A percentile compares a stretch with the other conserved stretches of the same genome.
Evolutionary conservation across 768 basidiomycete genomes (phyloP).

Genomic region (Amanita jacksonii): DNA sequence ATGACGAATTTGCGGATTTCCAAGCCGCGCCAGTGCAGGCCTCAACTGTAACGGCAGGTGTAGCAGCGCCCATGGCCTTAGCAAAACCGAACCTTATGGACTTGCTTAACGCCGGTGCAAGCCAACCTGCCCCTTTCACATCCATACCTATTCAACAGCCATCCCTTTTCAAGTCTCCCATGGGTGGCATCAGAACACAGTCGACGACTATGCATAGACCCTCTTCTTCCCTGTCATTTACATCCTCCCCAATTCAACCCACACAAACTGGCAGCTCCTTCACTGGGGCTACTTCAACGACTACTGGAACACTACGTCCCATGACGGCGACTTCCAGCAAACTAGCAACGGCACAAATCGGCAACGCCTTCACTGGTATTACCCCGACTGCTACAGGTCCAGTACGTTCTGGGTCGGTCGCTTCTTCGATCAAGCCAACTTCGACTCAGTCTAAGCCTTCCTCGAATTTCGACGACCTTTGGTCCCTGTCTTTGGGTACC

Average conservation of each 20-base stretch:
- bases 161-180: slow-evolving; percentile 11
- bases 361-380: slow-evolving; percentile 21
- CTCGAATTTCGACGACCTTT: slow-evolving; percentile 78
- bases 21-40: slow-evolving; percentile 54
- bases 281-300: slow-evolving; percentile 16
- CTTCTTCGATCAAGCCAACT: neutral
- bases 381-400: neutral
- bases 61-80: slow-evolving; percentile 29
- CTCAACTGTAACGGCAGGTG: slow-evolving; percentile 20
- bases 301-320: slow-evolving; percentile 9
- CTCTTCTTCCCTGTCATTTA: slow-evolving; percentile 26
- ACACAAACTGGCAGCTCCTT: slow-evolving; percentile 21
- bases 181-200: slow-evolving; percentile 10
- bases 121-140: slow-evolving; percentile 20
- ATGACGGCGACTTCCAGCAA: too few relatives aligned
- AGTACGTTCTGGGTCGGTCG: slow-evolving; percentile 3
- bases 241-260: slow-evolving; percentile 20
- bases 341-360: too few relatives aligned
- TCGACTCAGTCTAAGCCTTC: slow-evolving; percentile 30
- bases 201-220: slow-evolving; percentile 24
- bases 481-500: slow-evolving; percentile 68
- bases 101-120: slow-evolving; percentile 31
- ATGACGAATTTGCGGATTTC: slow-evolving; percentile 85
- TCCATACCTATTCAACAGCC: slow-evolving; percentile 23
- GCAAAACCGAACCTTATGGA: slow-evolving; percentile 38